Base-by-base conservation (phyloP, 1,139 yeast species). In the Candida neerlandica region DNA sequence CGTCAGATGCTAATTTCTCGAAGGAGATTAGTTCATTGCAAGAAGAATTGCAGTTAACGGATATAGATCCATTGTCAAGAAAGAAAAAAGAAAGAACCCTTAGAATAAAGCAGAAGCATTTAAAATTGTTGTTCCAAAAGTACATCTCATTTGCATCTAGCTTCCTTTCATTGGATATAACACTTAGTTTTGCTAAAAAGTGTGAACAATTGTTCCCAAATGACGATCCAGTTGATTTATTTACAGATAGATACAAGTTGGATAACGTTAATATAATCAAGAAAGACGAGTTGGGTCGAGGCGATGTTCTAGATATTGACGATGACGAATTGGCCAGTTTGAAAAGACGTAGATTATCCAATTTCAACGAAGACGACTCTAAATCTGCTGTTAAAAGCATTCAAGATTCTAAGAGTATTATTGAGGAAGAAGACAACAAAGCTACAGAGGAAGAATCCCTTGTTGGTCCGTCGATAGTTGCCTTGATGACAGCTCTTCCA, bases 161-260 rank as follows among this genome's bases (percentile, higher is more conserved):
- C 45, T 85, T 80, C 62, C 85, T 94, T 44, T 92, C 88, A 55
- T 67, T 89, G 34, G 79, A 81, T 43, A 86, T 89, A 12, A 84
- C 90, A 3, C 72, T 78, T 47, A 78, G 82, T 52, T 75, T 92
- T 43, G 92, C 88, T 53, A 75, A 75, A 47, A 78, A 96, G 51
- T 91, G 80, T 63, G 73, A 78, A 39, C 85, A 83, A 53, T 69
- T 78, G 41, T 90, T 88, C 63, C 89, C 92, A 0, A 79, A 82
- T 12, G 83, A 81, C 45, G 78, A 75, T 53, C 71, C 76, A 12
- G 61, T 76, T 40, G 69, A 66, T 11, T 63, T 76, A 42, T 71
- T 76, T 46, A 66, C 71, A 43, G 76, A 75, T 55, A 64, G 88
- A 41, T 82, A 79, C 55, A 70, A 72, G 42, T 64, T 67, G 45